Evolutionary conservation across 2,329 filamentous ascomycete species (phyloP).

Genomic region (Neofusicoccum umdonicola): DNA sequence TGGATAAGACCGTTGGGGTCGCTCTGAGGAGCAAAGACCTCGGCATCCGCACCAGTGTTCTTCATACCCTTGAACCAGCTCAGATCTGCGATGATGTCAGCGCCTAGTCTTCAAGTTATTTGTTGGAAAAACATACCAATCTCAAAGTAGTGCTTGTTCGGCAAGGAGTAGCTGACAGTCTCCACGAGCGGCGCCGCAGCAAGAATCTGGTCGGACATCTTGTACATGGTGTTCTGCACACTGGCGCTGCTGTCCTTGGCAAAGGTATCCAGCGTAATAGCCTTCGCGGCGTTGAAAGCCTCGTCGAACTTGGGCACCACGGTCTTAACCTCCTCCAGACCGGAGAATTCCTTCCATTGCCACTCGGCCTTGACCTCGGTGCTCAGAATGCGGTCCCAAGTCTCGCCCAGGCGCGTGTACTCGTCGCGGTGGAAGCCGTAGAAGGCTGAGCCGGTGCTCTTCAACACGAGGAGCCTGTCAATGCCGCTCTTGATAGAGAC

Average conservation of each 20-base stretch:
- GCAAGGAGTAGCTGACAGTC: slow-evolving; percentile 76
- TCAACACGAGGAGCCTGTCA: slow-evolving; percentile 80
- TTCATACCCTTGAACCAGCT: slow-evolving; percentile 95
- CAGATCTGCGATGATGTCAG: slow-evolving; percentile 60
- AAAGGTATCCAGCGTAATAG: slow-evolving; percentile 87
- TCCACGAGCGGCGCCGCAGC: slow-evolving; percentile 69
- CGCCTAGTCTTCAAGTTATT: slow-evolving; percentile 18
- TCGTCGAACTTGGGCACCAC: slow-evolving; percentile 68
- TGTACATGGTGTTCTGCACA: slow-evolving; percentile 98
- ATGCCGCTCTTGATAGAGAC: slow-evolving; percentile 77
- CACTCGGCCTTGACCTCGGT: slow-evolving; percentile 87
- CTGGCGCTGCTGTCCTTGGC: slow-evolving; percentile 87
- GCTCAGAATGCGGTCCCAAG: slow-evolving; percentile 91
- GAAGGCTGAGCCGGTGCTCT: slow-evolving; percentile 95
- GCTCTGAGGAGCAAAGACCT: slow-evolving; percentile 91
- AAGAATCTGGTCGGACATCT: slow-evolving; percentile 90
- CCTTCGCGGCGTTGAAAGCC: slow-evolving; percentile 74
- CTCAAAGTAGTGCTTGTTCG: slow-evolving; percentile 99
- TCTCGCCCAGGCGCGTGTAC: slow-evolving; percentile 86
- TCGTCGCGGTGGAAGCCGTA: slow-evolving; percentile 91
- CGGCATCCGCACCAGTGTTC: slow-evolving; percentile 93
- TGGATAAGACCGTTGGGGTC: slow-evolving; percentile 94
- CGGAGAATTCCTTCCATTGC: slow-evolving; percentile 74
- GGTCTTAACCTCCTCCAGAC: slow-evolving; percentile 64
- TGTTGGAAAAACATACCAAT: slow-evolving; percentile 62